These are phyloP conservation scores for Vigna unguiculata DNA, from an alignment of 306 rosid species.

Conservation along the genomic window DNA sequence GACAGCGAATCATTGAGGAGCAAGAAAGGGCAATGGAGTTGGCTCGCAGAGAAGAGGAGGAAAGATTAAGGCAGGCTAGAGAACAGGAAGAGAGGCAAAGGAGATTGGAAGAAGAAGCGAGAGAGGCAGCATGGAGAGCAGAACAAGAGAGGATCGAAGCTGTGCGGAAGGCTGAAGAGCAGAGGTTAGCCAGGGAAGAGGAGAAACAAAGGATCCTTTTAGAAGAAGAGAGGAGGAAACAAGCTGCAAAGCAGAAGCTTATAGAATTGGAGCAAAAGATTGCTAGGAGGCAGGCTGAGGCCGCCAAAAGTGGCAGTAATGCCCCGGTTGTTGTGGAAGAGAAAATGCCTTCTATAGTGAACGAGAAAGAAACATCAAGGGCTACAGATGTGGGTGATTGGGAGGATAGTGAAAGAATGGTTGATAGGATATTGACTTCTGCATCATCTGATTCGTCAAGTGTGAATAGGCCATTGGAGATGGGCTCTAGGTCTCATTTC, in stretches of 20 bases:
- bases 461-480: conserved; percentile 71
- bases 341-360: conserved; percentile 50
- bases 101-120: conserved; percentile 87
- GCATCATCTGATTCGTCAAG: conserved; percentile 86
- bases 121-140: conserved; percentile 95
- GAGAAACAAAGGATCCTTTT: conserved; percentile 71
- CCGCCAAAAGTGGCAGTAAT: conserved; percentile 52
- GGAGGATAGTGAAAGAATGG: conserved; percentile 97
- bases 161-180: conserved; percentile 84
- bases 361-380: conserved; percentile 67
- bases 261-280: conserved; percentile 91
- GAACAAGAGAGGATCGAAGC: conserved; percentile 83
- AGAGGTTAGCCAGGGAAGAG: conserved; percentile 78
- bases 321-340: conserved; percentile 58
- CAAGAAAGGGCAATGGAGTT: conserved; percentile 84
- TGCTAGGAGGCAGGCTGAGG: conserved; percentile 84
- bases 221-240: conserved; percentile 95
- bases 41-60: conserved; percentile 94
- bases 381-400: conserved; percentile 74
- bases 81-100: conserved; percentile 91
- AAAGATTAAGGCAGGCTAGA: conserved; percentile 65
- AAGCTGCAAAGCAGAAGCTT: conserved; percentile 93
- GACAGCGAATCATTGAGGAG: conserved; percentile 77
- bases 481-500: conserved; percentile 69
- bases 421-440: conserved; percentile 79